Base-by-base conservation (phyloP, 2,329 filamentous ascomycete species). In the Knoxdaviesia proteae region DNA sequence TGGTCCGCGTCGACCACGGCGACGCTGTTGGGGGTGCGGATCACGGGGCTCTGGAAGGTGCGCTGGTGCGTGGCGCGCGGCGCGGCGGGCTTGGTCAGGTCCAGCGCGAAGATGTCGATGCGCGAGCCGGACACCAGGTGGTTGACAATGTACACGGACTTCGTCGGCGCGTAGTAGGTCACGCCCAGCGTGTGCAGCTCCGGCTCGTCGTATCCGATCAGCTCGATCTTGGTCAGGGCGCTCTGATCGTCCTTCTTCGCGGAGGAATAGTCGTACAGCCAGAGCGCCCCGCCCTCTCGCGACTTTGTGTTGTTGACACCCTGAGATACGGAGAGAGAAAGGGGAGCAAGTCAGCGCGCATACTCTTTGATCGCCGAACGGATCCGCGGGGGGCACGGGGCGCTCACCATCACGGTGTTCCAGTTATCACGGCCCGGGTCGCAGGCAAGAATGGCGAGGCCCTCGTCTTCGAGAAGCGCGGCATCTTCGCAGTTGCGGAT, bases 141-240 rank as follows among this genome's bases (percentile, higher is more conserved):
- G 49, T 57, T 65, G 1, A 52, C 49, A 4, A 59, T 56, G 32
- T 61, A 59, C 0, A 65, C 49, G 1, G 55, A 58, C 0, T 53
- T 56, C 0, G 56, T 54, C 2, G 50, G 36, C 41, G 54, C 53
- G 36, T 65, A 52, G 39, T 54, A 62, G 0, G 56, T 59, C 39
- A 65, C 46, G 5, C 62, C 62, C 1, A 65, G 45, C 0, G 59
- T 58, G 47, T 62, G 62, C 10, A 64, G 56, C 39, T 62, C 58
- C 5, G 36, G 33, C 7, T 44, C 36, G 36, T 52, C 45, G 30
- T 54, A 56, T 20, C 43, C 45, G 5, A 46, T 29, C 0, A 57
- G 7, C 6, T 51, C 34, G 40, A 58, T 44, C 9, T 44, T 39
- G 30, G 43, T 49, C 29, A 57, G 50, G 9, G 49, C 45, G 6